Conservation (phyloP, 1,284 basidiomycete species). For the Cutaneotrichosporon cyanovorans region DNA sequence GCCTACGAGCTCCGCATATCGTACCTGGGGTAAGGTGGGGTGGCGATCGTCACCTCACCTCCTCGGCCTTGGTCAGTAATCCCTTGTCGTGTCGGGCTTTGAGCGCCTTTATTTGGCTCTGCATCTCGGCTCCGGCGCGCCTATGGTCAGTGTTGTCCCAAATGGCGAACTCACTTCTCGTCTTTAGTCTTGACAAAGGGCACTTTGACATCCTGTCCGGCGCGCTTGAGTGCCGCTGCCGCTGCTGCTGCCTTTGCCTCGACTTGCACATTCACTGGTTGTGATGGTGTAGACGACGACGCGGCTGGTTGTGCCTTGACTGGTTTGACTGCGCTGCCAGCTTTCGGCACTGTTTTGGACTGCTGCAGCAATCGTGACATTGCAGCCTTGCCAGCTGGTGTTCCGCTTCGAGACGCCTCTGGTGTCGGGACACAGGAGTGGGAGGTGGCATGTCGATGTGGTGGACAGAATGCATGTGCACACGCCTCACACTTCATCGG, state of each 20-base stretch:
- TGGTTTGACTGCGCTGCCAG: background rate
- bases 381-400: constrained; percentile 3
- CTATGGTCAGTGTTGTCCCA: constrained; percentile 16
- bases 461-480: constrained; percentile 34
- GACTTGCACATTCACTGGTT: constrained; percentile 3
- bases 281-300: background rate
- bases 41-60: constrained; percentile 34
- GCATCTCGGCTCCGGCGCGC: constrained; percentile 36
- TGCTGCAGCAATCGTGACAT: constrained; percentile 25
- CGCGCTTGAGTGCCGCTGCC: constrained; percentile 37
- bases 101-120: constrained; percentile 38
- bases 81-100: constrained; percentile 44
- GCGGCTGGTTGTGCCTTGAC: background rate
- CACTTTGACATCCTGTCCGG: constrained; percentile 42
- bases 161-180: constrained; percentile 33
- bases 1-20: constrained; percentile 43
- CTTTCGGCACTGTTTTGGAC: constrained; percentile 8
- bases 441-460: constrained; percentile 30
- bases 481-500: constrained; percentile 42
- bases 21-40: constrained; percentile 22
- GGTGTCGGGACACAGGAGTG: constrained; percentile 30
- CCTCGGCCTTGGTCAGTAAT: constrained; percentile 41
- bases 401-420: constrained; percentile 10
- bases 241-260: constrained; percentile 41
- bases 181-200: constrained; percentile 42